These are phyloP conservation scores for Smittium mucronatum DNA, from an alignment of 371 early-diverging fungal genomes.

Conservation along the genomic window DNA sequence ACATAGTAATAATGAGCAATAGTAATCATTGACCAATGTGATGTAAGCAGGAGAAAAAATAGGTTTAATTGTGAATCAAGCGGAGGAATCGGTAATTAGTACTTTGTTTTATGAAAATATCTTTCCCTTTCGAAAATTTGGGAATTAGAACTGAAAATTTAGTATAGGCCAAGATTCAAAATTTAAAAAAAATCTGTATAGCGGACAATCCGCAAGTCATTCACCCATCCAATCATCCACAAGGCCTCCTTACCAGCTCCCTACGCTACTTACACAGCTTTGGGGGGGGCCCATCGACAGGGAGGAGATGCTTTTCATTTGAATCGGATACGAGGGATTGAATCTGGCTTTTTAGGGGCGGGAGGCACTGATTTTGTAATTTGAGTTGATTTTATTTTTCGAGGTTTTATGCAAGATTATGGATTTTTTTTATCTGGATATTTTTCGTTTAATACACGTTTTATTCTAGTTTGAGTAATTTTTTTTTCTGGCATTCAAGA, in stretches of 20 bases:
- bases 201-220: neutral
- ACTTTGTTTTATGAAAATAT: neutral
- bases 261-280: neutral
- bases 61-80: neutral
- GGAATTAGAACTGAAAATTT: neutral
- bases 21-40: neutral
- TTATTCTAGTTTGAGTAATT: conserved; percentile 1
- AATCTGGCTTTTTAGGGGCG: neutral
- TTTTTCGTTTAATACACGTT: neutral
- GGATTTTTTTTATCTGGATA: conserved; percentile 2
- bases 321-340: neutral
- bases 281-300: neutral
- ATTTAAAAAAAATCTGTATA: neutral
- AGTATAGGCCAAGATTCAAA: neutral
- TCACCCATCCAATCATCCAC: neutral
- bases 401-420: neutral
- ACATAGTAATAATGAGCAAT: neutral
- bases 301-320: neutral
- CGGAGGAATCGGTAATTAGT: neutral
- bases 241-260: no score
- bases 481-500: conserved; percentile 10
- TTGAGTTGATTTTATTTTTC: neutral
- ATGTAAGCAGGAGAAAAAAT: conserved; percentile 1
- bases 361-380: neutral
- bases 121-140: neutral